Base-by-base conservation (phyloP, 129 eudicot genomes). In the Sambucus nigra region DNA sequence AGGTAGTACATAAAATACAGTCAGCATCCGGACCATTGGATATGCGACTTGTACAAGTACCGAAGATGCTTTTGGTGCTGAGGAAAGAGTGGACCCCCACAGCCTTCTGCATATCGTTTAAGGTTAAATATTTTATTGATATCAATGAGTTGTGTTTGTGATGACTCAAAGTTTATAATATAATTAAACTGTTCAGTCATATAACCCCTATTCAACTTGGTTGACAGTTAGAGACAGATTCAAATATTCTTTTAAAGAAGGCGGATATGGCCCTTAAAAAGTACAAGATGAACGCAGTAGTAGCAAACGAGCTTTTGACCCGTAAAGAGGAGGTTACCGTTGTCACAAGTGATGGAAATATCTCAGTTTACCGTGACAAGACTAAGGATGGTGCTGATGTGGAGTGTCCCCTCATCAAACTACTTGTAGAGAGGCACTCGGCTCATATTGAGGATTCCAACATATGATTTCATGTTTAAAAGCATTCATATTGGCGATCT, bases 11-110 rank as follows among this genome's bases (percentile, higher is more conserved):
- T 56, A 92, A 92, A 63, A 92, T 92, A 33, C 96, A 86, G 65
- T 92, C 94, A 14, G 81, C 85, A 49, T 87, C 94, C 51, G 99
- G 96, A 64, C 92, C 99, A 57, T 54, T 92, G 46, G 99, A 92
- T 78, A 82, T 92, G 87, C 80, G 91, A n/a, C 99, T 92, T 51
- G 96, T 59, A 56, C 96, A 92, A 71, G 94, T 73, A 45, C 99
- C 99, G 0, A 92, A 92, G 66, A 92, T 92, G 99, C 99, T 92
- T 55, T 62, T 64, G 5, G 73, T 82, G 67, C 72, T 92, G 60
- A 75, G 96, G 56, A 77, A 73, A 41, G 85, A 82, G 18, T 92
- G 99, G 99, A 91, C 96, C n/a, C 96, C 99, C 13, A 58, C 31
- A 44, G 87, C 96, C 31, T 92, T 82, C 63, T 92, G 89, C 51